Base-by-base conservation (phyloP, 805 yeast genomes). In the Phaffomyces opuntiae region DNA sequence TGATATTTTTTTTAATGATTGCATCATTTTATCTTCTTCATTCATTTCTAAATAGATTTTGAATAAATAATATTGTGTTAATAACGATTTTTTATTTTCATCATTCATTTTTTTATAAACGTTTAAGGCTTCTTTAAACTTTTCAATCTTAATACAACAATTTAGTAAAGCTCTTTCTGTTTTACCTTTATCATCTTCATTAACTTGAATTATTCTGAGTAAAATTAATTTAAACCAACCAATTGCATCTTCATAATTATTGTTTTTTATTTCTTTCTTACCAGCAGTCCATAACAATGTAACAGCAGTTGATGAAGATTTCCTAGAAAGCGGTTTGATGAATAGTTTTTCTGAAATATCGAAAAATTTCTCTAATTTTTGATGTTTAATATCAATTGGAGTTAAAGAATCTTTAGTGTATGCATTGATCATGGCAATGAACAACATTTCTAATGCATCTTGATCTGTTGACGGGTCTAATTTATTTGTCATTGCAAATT, bases 251-350 rank as follows among this genome's bases (percentile, higher is more conserved):
- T 33, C 25, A 36, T 38, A 51, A 3, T 56, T 45, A 8, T 50
- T 53, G 9, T 38, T 43, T 49, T 61, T 70, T 27, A 56, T 59
- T 16, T 54, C 49, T 16, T 53, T 49, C 36, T 68, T 68, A 0
- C 69, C 73, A 17, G 53, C 44, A 40, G 68, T 70, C 73, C 74
- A 72, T 17, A 72, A 46, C 26, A 71, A 46, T 1, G 73, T 62
- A 0, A 66, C 56, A 6, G 65, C 42, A 37, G 69, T 56, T 6
- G 68, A 59, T 7, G 62, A 46, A 6, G 68, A 54, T 14, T 56
- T 55, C 31, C 54, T 58, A 0, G 67, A 55, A 3, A 71, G 46
- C 0, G 51, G 36, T 26, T 44, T 48, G n/a, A 48, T 34, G 5
- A 69, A 49, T 6, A 55, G 50, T 35, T 53, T 61, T 38, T 69